Percentiles rank a stretch among this genome's conserved stretches.
These are phyloP conservation scores for Globisporangium ultimum DNA, from an alignment of 352 stramenopile genomes.

Conservation along the genomic window DNA sequence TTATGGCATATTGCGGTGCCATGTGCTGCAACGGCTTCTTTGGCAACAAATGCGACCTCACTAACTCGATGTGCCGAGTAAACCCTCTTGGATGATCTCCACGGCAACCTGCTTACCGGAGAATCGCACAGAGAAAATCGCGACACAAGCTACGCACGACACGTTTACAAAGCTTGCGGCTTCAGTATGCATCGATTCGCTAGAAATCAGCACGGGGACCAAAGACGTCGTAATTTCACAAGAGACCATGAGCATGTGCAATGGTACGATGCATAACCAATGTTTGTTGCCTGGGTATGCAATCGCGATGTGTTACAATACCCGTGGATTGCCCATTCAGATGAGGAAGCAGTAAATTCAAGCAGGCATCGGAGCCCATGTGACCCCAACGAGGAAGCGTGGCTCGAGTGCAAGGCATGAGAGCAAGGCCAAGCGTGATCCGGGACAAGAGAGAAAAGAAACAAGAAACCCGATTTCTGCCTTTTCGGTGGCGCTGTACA, in stretches of 20 bases:
- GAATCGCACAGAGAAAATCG: conserved; percentile 7
- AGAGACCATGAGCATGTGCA: conserved; percentile 12
- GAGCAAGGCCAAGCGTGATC: too few species aligned
- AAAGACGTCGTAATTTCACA: conserved; percentile 5
- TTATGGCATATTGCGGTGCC: background rate
- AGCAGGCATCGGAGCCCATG: conserved; percentile 16
- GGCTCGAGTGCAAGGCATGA: conserved; percentile 26
- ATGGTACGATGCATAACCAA: conserved; percentile 22
- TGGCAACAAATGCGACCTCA: conserved; percentile 7
- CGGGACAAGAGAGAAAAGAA: too few species aligned
- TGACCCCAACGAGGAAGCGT: conserved; percentile 25
- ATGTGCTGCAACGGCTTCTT: conserved; percentile 19
- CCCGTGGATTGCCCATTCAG: conserved; percentile 14
- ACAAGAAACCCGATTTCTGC: too few species aligned
- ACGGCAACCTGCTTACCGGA: background rate
- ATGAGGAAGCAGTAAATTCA: conserved; percentile 32
- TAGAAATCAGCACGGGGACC: background rate
- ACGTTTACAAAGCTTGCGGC: background rate
- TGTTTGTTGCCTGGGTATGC: conserved; percentile 5
- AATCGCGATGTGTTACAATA: conserved; percentile 29
- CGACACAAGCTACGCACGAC: background rate
- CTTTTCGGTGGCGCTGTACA: too few species aligned
- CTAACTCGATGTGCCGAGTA: background rate
- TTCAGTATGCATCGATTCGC: background rate
- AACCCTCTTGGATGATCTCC: background rate